These are phyloP conservation scores for Podaxis pistillaris DNA, from an alignment of 768 basidiomycete species.

Conservation along the genomic window DNA sequence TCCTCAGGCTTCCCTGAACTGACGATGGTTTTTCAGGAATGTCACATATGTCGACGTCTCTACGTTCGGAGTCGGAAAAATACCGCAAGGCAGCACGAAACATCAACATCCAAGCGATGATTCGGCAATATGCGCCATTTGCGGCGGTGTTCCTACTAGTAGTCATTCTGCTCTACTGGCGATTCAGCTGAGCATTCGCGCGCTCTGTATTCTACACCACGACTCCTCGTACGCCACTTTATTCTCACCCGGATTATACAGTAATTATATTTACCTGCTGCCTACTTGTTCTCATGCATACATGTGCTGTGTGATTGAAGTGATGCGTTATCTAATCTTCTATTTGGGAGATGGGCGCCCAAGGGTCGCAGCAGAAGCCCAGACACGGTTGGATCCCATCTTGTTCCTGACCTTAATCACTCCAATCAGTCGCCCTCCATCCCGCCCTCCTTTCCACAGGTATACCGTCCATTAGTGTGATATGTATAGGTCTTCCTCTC, in stretches of 20 bases:
- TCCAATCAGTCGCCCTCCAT: neutral
- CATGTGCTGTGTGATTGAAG: neutral
- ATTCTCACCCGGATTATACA: slow-evolving; percentile 10
- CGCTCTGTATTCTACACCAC: neutral
- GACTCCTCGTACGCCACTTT: neutral
- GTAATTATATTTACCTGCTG: slow-evolving; percentile 13
- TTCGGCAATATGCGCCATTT: slow-evolving; percentile 94
- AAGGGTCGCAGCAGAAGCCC: neutral
- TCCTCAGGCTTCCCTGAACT: neutral
- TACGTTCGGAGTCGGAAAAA: slow-evolving; percentile 95
- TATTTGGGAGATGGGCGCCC: neutral
- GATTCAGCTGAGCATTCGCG: slow-evolving; percentile 45
- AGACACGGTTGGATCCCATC: neutral
- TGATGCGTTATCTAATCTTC: slow-evolving; percentile 17
- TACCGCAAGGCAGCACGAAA: slow-evolving; percentile 95
- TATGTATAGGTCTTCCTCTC: slow-evolving; percentile 22
- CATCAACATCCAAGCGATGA: slow-evolving; percentile 90
- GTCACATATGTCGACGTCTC: slow-evolving; percentile 93
- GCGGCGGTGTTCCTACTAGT: slow-evolving; percentile 79
- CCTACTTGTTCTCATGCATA: slow-evolving; percentile 4
- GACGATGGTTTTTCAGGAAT: slow-evolving; percentile 57
- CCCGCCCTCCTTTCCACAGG: neutral
- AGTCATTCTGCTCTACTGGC: slow-evolving; percentile 77
- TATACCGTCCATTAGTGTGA: neutral
- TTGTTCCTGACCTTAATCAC: slow-evolving; percentile 1